These are phyloP conservation scores for Claviceps paspali DNA, from an alignment of 2,329 filamentous ascomycete species.

Conservation along the genomic window DNA sequence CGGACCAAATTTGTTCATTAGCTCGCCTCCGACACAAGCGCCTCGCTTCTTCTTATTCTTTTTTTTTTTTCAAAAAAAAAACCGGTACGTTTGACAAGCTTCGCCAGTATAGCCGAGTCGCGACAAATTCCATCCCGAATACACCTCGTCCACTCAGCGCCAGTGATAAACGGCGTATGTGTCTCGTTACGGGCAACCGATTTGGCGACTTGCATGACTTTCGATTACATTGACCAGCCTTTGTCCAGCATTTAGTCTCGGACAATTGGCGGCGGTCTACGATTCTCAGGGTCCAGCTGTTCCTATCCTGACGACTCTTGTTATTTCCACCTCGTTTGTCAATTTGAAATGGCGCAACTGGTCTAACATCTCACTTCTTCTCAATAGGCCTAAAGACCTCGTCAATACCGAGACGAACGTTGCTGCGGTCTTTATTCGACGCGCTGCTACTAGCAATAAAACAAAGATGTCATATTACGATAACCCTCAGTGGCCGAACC, in stretches of 20 bases:
- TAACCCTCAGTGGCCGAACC: constrained; percentile 25
- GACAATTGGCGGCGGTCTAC: background rate
- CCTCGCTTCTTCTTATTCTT: no score
- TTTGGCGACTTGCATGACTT: background rate
- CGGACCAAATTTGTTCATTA: background rate
- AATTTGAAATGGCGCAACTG: background rate
- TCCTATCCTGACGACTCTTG: no score
- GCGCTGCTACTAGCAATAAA: background rate
- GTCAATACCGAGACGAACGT: background rate
- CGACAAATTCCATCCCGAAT: background rate
- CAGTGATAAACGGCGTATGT: background rate
- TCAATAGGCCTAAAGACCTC: background rate
- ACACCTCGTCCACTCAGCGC: background rate
- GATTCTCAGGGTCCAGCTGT: background rate
- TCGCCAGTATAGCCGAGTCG: background rate
- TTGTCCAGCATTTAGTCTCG: background rate
- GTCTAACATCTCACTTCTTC: background rate
- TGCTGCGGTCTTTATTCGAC: background rate
- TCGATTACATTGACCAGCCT: background rate
- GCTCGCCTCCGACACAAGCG: background rate
- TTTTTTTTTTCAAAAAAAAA: background rate
- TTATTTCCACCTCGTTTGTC: no score
- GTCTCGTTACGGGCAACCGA: background rate
- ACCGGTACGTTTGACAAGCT: background rate
- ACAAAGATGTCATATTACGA: constrained; percentile 30